A percentile compares a stretch with the other conserved stretches of the same genome.
These are phyloP conservation scores for Claviceps monticola DNA, from an alignment of 2,329 filamentous ascomycete genomes.

Conservation along the genomic window DNA sequence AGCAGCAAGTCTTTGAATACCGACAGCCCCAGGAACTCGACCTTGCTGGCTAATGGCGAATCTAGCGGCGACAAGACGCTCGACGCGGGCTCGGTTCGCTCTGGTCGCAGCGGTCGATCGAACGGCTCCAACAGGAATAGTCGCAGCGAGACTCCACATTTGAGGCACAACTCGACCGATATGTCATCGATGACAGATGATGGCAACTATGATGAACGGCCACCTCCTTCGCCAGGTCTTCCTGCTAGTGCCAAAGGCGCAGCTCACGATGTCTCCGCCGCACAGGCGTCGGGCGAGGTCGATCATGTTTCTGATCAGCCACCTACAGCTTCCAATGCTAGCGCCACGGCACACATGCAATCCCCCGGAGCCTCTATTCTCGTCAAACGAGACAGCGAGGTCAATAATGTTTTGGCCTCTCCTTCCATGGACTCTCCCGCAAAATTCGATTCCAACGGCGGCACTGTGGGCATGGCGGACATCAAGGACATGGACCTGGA, in stretches of 20 bases:
- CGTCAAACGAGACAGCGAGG: constrained; percentile 60
- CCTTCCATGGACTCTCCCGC: constrained; percentile 28
- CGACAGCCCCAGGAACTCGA: constrained; percentile 72
- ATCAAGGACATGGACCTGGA: constrained; percentile 90
- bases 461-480: constrained; percentile 68
- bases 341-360: constrained; percentile 43
- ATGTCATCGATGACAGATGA: constrained; percentile 26
- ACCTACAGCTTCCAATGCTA: constrained; percentile 46
- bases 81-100: constrained; percentile 64
- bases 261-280: constrained; percentile 64
- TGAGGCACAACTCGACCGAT: constrained; percentile 28
- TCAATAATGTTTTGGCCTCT: constrained; percentile 46
- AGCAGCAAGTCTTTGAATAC: constrained; percentile 32
- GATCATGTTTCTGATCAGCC: constrained; percentile 89
- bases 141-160: constrained; percentile 29
- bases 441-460: constrained; percentile 28
- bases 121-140: constrained; percentile 28
- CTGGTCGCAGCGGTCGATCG: constrained; percentile 46
- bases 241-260: constrained; percentile 61
- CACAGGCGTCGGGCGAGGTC: constrained; percentile 78
- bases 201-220: constrained; percentile 35
- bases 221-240: constrained; percentile 69
- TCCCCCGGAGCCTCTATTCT: constrained; percentile 82
- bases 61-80: constrained; percentile 41
- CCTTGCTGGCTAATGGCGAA: constrained; percentile 50